Evolutionary conservation across 2,329 filamentous ascomycete species (phyloP), one percentile per base, ranked within the genome.

Genomic region (Sporothrix inflata): DNA sequence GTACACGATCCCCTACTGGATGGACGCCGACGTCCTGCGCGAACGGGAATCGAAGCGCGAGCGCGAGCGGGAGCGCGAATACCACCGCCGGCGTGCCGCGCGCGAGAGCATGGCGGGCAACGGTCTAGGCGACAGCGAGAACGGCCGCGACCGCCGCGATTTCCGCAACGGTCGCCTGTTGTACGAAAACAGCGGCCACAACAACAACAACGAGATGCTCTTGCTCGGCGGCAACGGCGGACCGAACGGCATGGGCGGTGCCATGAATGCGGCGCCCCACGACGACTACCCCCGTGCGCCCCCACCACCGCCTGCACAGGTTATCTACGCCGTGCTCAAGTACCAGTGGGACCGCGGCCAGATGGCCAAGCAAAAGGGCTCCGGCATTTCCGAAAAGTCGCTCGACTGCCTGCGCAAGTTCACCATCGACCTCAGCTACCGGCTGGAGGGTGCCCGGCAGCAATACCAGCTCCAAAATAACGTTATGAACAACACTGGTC

Each of bases 301-400:
- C 4, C 14, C 49, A 12, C 75, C 71, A 72, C 78, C 71, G 79
- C 90, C 78, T 0, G 92, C 95, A 34, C 93, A 95, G 74, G 93
- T 99, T 67, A 92, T 94, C 45, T 99, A 99, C 80, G 95, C 96
- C n/a, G 91, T 97, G 24, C 90, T 98, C 82, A 99, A 99, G 81
- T 99, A 94, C 80, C 91, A 97, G 80, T 99, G 97, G 96, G 93
- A 95, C 73, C 89, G 91, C 69, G 93, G 93, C 14, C 92, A 93
- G 77, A 86, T 90, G 74, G 79, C 83, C 2, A 80, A 78, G 24
- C 77, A 82, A 68, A 81, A 81, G 55, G 79, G 81, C 55, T 81
- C 83, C 0, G 83, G 82, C 24, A 81, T 86, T 16, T 82, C 87
- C 0, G 86, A 89, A 77, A 86, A 85, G 79, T 87, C 87, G 0